A percentile compares a stretch with the other conserved stretches of the same genome.
Evolutionary conservation across 2,329 filamentous ascomycete genomes (phyloP).

Genomic region (Colletotrichum chrysophilum): DNA sequence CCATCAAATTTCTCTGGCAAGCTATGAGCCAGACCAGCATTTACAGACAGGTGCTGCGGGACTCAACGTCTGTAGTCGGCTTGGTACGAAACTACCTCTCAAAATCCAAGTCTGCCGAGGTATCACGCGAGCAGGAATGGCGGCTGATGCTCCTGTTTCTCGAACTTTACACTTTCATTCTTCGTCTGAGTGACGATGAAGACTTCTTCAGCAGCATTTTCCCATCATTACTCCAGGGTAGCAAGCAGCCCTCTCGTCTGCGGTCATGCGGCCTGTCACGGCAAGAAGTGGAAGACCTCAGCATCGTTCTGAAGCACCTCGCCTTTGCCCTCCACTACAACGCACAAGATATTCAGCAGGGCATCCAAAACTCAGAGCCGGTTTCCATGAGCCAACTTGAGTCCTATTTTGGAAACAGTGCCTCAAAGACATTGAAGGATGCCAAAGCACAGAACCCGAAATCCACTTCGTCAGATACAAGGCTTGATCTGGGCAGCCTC

Average conservation of each 20-base stretch:
- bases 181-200: slow-evolving; percentile 94
- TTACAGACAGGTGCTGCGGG: slow-evolving; percentile 17
- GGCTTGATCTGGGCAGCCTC: slow-evolving; percentile 75
- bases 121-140: slow-evolving; percentile 73
- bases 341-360: slow-evolving; percentile 62
- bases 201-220: slow-evolving; percentile 79
- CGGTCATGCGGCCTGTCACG: slow-evolving; percentile 73
- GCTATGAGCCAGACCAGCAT: slow-evolving; percentile 49
- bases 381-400: slow-evolving; percentile 14
- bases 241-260: slow-evolving; percentile 46
- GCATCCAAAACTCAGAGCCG: slow-evolving; percentile 2
- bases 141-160: slow-evolving; percentile 87
- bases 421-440: neutral
- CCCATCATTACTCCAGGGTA: slow-evolving; percentile 40
- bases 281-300: slow-evolving; percentile 74
- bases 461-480: slow-evolving; percentile 24
- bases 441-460: neutral
- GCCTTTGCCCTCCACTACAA: slow-evolving; percentile 91
- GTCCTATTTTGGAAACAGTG: slow-evolving; percentile 9
- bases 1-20: slow-evolving; percentile 87
- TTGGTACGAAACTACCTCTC: slow-evolving; percentile 32
- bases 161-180: slow-evolving; percentile 90
- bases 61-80: slow-evolving; percentile 23
- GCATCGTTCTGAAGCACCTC: slow-evolving; percentile 87
- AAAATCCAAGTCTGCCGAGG: slow-evolving; percentile 24